These are phyloP conservation scores for Zygosaccharomyces sapae DNA, from an alignment of 1,139 yeast genomes.

Conservation along the genomic window DNA sequence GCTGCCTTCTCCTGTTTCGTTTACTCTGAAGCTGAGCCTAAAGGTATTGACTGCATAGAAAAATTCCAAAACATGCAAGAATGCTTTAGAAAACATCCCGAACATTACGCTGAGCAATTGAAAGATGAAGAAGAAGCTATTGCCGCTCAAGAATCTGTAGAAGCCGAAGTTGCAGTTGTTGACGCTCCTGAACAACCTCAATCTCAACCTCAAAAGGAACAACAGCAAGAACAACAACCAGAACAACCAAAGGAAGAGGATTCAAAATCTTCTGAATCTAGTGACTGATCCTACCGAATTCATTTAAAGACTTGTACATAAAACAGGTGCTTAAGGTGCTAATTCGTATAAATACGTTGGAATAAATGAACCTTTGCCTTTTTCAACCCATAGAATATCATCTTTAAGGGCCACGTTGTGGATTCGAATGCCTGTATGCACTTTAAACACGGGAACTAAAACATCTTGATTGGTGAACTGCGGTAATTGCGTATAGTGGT, in stretches of 20 bases:
- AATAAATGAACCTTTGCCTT: constrained; percentile 14
- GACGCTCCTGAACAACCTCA: constrained; percentile 4
- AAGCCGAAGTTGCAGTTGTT: constrained; percentile 1
- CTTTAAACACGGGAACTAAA: constrained; percentile 27
- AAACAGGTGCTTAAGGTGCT: constrained; percentile 10
- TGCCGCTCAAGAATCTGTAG: constrained; percentile 10
- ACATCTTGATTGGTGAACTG: constrained; percentile 15
- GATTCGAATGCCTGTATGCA: constrained; percentile 13
- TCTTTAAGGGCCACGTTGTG: constrained; percentile 38
- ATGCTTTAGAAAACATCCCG: constrained; percentile 92
- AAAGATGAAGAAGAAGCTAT: constrained; percentile 57
- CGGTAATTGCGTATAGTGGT: constrained; percentile 21
- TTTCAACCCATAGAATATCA: constrained; percentile 45
- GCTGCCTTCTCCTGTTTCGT: constrained; percentile 94
- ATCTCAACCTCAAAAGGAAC: neutral
- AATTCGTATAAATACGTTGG: constrained; percentile 38
- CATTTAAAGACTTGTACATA: constrained; percentile 4
- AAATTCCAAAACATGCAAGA: constrained; percentile 89
- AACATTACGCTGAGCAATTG: constrained; percentile 86
- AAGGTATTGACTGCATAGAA: constrained; percentile 94
- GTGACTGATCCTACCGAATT: neutral
- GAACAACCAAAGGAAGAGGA: neutral
- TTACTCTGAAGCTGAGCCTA: constrained; percentile 91
- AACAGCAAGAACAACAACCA: neutral
- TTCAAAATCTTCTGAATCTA: neutral